Evolutionary conservation across 306 rosid species (phyloP), one percentile per base, ranked within the genome.

Genomic region (Glycine tomentella): DNA sequence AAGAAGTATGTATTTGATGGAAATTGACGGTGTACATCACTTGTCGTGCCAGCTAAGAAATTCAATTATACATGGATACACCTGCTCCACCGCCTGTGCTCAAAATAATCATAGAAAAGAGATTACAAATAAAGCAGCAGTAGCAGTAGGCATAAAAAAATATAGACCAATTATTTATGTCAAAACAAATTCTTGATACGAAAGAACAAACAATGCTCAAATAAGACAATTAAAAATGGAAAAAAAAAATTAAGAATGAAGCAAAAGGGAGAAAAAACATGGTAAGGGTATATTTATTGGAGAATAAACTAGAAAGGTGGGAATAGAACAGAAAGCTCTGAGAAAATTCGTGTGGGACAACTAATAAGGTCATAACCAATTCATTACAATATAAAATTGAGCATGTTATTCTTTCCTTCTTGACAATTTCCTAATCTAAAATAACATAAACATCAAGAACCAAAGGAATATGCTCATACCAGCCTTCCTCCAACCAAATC

Each of bases 401-500:
- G 31, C 48, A 17, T 5, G 40, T 57, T 49, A 17, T 66, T 8
- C 11, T 33, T 44, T 62, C 9, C 20, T 25, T 10, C 16, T 12
- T 8, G 20, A 58, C n/a, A 61, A 38, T 12, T 77, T 66, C 77
- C 15, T 52, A 51, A 55, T 61, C 9, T 67, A 53, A 74, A 56
- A 62, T 69, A 40, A 34, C 53, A 74, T 2, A 72, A 75, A 75
- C 56, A 84, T 61, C 25, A 62, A 62, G 44, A 69, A 81, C 56
- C 51, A 71, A 74, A 50, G 73, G 70, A 33, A 42, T 17, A 56
- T 51, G 5, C 33, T 45, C 88, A 72, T 87, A 96, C 99, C 98
- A 85, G 62, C 78, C 94, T 88, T 84, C 99, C 99, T 82, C 99
- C 99, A 77, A 96, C 98, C 88, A 96, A 89, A 89, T 96, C 99